Evolutionary conservation across 192 early-diverging fungal species (phyloP), one percentile per base, ranked within the genome.

Genomic region (Umbelopsis ramanniana): DNA sequence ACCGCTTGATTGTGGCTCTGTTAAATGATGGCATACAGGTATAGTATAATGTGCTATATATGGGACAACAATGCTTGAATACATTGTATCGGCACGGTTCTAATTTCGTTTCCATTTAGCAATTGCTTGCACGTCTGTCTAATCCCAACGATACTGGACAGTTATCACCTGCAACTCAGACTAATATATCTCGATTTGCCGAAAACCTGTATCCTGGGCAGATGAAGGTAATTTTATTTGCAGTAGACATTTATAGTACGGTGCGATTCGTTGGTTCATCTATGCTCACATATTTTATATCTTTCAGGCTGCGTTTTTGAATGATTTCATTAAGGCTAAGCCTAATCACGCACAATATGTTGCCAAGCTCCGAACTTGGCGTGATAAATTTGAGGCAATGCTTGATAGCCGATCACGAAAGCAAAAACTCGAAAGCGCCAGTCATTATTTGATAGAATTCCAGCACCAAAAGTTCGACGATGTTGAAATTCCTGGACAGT

Each of bases 381-480:
- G 96, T 54, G 94, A 98, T 79, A 92, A 93, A 68, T 91, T 98
- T 77, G 95, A 97, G 74, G 88, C 88, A 33, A 84, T 93, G 46
- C 82, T 99, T 57, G 92, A 94, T 67, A 86, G 85, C 72, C 89
- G 95, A 46, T 94, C 96, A n/a, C 78, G 87, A 33, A 85, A 83
- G 54, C 94, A 93, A 67, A 89, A 93, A 78, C 83, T 98, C 4
- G 94, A 97, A 73, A 86, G 93, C 71, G 94, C 92, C 76, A 93
- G 91, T 40, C 93, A 94, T 50, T 97, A 96, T 83, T 79, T 99
- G 54, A 95, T 93, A 10, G 98, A 99, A 80, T 98, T 99, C 85
- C 96, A 99, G 76, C 94, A 97, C 79, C 92, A 95, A 76, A 97
- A 97, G 78, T 98, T 99, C 75, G 97, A 98, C 72, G 96, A 98